Evolutionary conservation across 441 rosid species (phyloP).

Genomic region (Geranium incanum): DNA sequence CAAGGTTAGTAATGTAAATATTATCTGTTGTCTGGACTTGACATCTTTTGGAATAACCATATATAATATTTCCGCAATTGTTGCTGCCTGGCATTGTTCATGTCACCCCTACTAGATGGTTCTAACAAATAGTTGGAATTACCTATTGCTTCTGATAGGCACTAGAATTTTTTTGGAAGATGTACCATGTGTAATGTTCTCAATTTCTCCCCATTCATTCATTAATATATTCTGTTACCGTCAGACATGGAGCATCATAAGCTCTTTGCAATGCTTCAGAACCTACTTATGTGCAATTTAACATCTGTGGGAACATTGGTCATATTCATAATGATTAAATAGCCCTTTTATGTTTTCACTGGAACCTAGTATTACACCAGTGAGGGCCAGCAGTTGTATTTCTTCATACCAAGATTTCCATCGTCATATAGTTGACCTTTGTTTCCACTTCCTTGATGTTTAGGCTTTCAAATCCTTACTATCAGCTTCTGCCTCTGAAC

Average conservation of each 20-base stretch:
- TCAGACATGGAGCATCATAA: not conserved
- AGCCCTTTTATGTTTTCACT: not conserved
- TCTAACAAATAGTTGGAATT: not conserved
- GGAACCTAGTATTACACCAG: not conserved
- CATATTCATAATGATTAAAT: not conserved
- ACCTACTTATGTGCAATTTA: not conserved
- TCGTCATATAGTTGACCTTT: not conserved
- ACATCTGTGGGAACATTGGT: not conserved
- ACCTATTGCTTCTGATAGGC: not conserved
- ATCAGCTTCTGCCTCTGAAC: conserved; percentile 72
- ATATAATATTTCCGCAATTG: not conserved
- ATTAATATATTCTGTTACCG: not conserved
- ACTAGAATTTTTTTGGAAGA: not conserved
- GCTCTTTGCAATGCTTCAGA: conserved; percentile 1
- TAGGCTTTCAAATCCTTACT: conserved; percentile 93
- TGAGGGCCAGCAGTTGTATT: not conserved
- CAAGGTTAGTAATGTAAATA: conserved; percentile 47
- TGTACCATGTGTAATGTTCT: not conserved
- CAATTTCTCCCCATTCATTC: not conserved
- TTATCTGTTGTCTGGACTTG: conserved; percentile 6
- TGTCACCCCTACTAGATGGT: not conserved
- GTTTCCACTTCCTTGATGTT: conserved; percentile 14
- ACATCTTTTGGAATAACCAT: conserved; percentile 1
- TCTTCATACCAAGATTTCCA: not conserved
- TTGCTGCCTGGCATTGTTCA: not conserved